Evolutionary conservation across 495 filamentous ascomycete genomes (phyloP).

Genomic region (Staphylotrichum tortipilum): DNA sequence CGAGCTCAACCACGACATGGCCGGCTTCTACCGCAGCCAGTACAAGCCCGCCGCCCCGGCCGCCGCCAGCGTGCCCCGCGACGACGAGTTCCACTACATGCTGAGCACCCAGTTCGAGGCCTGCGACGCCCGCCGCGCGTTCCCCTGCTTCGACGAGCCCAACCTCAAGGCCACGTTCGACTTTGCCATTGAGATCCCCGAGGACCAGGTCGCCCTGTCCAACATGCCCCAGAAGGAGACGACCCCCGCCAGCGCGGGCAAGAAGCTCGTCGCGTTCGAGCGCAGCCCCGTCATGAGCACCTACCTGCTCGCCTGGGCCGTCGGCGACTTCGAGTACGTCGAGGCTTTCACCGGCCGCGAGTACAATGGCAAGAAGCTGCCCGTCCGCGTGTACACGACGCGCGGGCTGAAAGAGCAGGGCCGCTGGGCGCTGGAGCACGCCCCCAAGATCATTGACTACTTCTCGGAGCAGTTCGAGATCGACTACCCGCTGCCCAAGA

Average conservation of each 20-base stretch:
- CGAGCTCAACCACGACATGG: conserved; percentile 88
- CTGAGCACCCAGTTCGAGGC: conserved; percentile 95
- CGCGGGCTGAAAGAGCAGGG: conserved; percentile 83
- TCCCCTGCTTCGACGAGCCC: conserved; percentile 97
- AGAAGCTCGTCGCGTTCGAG: conserved; percentile 78
- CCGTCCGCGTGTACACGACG: conserved; percentile 94
- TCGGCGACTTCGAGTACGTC: conserved; percentile 94
- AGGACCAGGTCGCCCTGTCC: conserved; percentile 75
- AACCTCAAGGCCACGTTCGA: conserved; percentile 95
- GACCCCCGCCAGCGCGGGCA: conserved; percentile 50
- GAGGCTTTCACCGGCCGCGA: conserved; percentile 79
- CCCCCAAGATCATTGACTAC: conserved; percentile 82
- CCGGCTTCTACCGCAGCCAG: conserved; percentile 90
- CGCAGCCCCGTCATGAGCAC: conserved; percentile 90
- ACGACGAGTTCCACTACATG: conserved; percentile 81
- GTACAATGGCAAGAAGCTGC: conserved; percentile 81
- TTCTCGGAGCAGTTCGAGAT: conserved; percentile 92
- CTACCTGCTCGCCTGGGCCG: conserved; percentile 92
- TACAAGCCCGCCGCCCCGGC: conserved; percentile 73
- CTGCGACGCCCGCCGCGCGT: conserved; percentile 85
- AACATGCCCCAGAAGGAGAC: conserved; percentile 83
- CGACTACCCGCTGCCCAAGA: conserved; percentile 93
- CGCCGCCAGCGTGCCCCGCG: conserved; percentile 62
- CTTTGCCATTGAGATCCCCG: conserved; percentile 82
- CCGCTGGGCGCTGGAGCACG: conserved; percentile 74